A percentile compares a stretch with the other conserved stretches of the same genome.
Conservation (phyloP, 139 green algal genomes). For the Trebouxia sp. region DNA sequence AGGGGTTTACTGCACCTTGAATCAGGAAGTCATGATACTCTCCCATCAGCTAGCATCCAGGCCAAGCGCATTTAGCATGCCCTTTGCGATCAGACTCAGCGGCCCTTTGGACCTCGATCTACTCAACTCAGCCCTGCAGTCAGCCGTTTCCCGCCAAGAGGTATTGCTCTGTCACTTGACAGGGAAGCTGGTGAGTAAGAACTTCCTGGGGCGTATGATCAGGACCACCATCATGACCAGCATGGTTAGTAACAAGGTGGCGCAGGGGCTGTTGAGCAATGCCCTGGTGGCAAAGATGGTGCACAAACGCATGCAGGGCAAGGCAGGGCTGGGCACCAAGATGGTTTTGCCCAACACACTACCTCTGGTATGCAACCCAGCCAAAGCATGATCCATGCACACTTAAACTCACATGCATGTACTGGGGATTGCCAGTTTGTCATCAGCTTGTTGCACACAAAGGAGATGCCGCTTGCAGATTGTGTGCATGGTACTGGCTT, state of each 20-base stretch:
- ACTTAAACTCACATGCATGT: no score
- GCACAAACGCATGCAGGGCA: not conserved
- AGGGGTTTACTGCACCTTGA: not conserved
- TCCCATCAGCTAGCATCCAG: not conserved
- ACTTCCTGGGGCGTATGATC: not conserved
- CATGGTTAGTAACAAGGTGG: not conserved
- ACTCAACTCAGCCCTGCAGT: not conserved
- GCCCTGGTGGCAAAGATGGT: constrained; percentile 9
- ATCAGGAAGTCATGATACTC: constrained; percentile 26
- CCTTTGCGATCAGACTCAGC: not conserved
- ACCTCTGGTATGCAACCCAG: not conserved
- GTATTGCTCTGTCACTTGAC: constrained; percentile 15
- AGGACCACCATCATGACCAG: not conserved
- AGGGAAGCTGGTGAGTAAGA: constrained; percentile 21
- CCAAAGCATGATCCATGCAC: no score
- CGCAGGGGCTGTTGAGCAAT: constrained; percentile 4
- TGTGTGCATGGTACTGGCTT: no score
- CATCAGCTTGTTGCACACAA: no score
- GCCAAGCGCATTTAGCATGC: not conserved
- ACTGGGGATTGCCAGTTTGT: not conserved
- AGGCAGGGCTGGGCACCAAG: constrained; percentile 12
- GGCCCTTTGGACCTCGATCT: not conserved
- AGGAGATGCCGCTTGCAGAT: no score
- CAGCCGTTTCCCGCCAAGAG: not conserved
- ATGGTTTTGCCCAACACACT: not conserved